Conservation (phyloP, 2,329 filamentous ascomycete genomes). For the Ophiostoma populinum region DNA sequence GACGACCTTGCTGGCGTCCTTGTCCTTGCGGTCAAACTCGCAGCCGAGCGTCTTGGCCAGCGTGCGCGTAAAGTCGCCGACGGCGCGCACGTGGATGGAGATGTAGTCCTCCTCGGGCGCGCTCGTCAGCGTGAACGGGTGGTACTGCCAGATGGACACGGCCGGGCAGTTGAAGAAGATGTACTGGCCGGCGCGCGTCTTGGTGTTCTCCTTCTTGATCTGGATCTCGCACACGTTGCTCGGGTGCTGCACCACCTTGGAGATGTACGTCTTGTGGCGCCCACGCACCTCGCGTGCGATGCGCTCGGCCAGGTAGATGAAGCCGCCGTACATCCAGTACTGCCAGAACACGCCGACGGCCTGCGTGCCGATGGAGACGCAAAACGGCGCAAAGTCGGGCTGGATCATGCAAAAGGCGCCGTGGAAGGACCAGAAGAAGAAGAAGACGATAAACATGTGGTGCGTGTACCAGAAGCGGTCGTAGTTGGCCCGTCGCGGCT, state of each 20-base stretch:
- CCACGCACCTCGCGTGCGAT: slow-evolving; percentile 64
- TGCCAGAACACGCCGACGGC: slow-evolving; percentile 72
- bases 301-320: slow-evolving; percentile 64
- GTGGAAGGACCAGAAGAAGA: slow-evolving; percentile 82
- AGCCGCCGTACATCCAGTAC: slow-evolving; percentile 73
- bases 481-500: slow-evolving; percentile 63
- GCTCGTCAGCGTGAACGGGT: slow-evolving; percentile 72
- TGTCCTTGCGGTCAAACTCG: slow-evolving; percentile 44
- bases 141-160: slow-evolving; percentile 76
- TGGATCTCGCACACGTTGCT: slow-evolving; percentile 83
- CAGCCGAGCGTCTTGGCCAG: slow-evolving; percentile 58
- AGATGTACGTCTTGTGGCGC: slow-evolving; percentile 69
- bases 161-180: slow-evolving; percentile 81
- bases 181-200: slow-evolving; percentile 67
- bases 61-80: slow-evolving; percentile 63
- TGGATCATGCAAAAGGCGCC: slow-evolving; percentile 85
- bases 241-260: slow-evolving; percentile 77
- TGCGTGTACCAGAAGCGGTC: slow-evolving; percentile 86
- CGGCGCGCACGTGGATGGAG: slow-evolving; percentile 67
- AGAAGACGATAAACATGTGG: slow-evolving; percentile 76
- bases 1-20: slow-evolving; percentile 48
- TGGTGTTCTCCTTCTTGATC: slow-evolving; percentile 79
- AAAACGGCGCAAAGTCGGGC: slow-evolving; percentile 64
- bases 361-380: slow-evolving; percentile 45
- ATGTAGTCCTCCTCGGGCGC: slow-evolving; percentile 84